Evolutionary conservation across 2,329 filamentous ascomycete species (phyloP).

Genomic region (Trichoderma polysporum): DNA sequence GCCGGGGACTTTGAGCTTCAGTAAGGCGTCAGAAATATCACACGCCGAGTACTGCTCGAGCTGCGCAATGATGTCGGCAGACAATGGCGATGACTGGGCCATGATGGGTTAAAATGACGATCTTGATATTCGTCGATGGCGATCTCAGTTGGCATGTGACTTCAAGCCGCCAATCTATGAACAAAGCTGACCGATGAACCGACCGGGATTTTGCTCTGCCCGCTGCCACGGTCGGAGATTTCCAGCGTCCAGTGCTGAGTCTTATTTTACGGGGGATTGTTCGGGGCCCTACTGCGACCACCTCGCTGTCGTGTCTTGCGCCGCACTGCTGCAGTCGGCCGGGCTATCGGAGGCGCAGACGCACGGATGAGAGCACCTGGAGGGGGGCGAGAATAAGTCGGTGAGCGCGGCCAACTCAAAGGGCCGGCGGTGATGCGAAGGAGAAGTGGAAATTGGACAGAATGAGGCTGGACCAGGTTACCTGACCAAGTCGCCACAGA

Average conservation of each 20-base stretch:
- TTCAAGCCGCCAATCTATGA: background rate
- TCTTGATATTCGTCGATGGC: background rate
- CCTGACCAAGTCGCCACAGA: conserved; percentile 6
- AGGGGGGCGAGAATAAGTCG: conserved; percentile 10
- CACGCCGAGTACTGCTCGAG: conserved; percentile 46
- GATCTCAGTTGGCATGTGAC: conserved; percentile 11
- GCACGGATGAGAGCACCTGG: background rate
- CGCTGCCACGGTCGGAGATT: background rate
- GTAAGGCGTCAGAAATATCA: conserved; percentile 70
- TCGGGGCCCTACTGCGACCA: background rate
- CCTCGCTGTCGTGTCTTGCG: background rate
- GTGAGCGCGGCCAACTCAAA: conserved; percentile 5
- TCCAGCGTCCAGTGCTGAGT: background rate
- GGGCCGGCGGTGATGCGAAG: background rate
- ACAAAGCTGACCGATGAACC: background rate
- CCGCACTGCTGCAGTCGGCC: background rate
- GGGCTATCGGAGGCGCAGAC: conserved; percentile 3
- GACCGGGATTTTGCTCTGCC: background rate
- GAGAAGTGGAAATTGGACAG: background rate
- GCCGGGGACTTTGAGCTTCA: conserved; percentile 65
- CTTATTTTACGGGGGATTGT: background rate
- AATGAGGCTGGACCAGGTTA: background rate
- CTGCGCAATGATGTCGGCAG: conserved; percentile 27
- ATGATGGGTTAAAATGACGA: background rate
- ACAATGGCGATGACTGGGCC: conserved; percentile 16